These are phyloP conservation scores for Malus hybrid DNA, from an alignment of 331 rosid genomes.

Conservation along the genomic window DNA sequence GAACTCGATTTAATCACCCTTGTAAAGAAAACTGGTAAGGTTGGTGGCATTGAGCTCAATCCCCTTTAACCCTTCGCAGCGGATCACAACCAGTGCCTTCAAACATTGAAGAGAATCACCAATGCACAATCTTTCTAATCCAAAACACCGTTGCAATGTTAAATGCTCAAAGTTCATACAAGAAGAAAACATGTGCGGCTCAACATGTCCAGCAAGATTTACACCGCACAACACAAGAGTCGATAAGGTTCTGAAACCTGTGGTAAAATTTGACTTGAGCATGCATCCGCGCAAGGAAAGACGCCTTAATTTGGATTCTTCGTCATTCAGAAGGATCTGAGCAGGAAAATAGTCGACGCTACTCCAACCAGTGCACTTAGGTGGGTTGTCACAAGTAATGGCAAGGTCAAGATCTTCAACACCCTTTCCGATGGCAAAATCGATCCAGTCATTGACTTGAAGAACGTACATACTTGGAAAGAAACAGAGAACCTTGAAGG, in stretches of 20 bases:
- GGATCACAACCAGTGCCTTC: background rate
- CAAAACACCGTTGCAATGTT: constrained; percentile 5
- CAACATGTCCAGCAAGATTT: background rate
- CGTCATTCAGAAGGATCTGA: background rate
- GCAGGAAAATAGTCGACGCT: background rate
- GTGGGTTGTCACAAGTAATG: background rate
- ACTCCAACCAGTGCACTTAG: background rate
- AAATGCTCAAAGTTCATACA: background rate
- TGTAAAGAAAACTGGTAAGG: background rate
- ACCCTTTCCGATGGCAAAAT: background rate
- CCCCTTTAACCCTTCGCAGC: background rate
- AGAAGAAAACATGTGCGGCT: background rate
- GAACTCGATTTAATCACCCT: background rate
- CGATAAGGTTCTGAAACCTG: background rate
- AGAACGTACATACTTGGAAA: background rate
- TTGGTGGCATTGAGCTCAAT: background rate
- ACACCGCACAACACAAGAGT: background rate
- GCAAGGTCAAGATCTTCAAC: background rate
- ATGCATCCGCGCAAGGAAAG: background rate
- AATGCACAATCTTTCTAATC: background rate
- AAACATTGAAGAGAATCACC: background rate
- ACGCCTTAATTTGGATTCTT: background rate
- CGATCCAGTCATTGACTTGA: background rate
- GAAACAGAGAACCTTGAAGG: constrained; percentile 5
- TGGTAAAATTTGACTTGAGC: background rate